Percentiles rank a stretch among this genome's conserved stretches.
phyloP scores from a whole-genome alignment of 2,329 filamentous ascomycete species.

The Xylaria digitata region DNA sequence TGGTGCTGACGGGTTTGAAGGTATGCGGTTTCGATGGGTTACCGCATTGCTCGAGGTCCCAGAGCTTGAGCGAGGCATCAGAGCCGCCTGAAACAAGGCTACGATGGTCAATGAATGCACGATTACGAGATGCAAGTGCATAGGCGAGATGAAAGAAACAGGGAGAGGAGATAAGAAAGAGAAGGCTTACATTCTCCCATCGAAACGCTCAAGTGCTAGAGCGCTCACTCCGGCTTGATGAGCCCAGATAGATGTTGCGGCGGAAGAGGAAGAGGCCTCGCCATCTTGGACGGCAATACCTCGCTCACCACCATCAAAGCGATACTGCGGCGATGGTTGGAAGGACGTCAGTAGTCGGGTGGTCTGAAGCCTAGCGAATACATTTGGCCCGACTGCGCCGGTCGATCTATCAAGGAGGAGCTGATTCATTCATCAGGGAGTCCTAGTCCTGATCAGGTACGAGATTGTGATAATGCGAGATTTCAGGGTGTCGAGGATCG shows the following conservation, averaged over 20 bases:
- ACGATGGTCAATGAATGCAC: conserved; percentile 29
- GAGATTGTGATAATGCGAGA: conserved; percentile 5
- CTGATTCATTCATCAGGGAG: conserved; percentile 75
- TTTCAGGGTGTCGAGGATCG: neutral
- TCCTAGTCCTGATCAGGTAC: conserved; percentile 31
- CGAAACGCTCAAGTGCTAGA: conserved; percentile 83
- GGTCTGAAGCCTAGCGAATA: conserved; percentile 73
- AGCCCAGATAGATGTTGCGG: conserved; percentile 64
- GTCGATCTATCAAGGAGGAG: conserved; percentile 80
- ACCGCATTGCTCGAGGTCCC: conserved; percentile 78
- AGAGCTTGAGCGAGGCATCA: conserved; percentile 85
- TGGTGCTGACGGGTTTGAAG: conserved; percentile 65
- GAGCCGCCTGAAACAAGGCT: conserved; percentile 87
- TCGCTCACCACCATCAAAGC: conserved; percentile 73
- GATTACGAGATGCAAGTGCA: neutral
- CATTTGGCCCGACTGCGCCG: conserved; percentile 72
- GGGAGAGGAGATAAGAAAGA: neutral
- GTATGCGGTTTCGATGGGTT: conserved; percentile 59
- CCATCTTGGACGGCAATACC: conserved; percentile 48
- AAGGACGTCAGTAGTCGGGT: conserved; percentile 76
- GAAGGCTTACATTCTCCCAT: conserved; percentile 74
- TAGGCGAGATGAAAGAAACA: neutral
- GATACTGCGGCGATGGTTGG: conserved; percentile 72
- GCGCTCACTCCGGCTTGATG: conserved; percentile 84
- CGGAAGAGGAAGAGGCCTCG: conserved; percentile 46